Conservation (phyloP, 2,329 filamentous ascomycete species). For the Pyricularia pennisetigena region DNA sequence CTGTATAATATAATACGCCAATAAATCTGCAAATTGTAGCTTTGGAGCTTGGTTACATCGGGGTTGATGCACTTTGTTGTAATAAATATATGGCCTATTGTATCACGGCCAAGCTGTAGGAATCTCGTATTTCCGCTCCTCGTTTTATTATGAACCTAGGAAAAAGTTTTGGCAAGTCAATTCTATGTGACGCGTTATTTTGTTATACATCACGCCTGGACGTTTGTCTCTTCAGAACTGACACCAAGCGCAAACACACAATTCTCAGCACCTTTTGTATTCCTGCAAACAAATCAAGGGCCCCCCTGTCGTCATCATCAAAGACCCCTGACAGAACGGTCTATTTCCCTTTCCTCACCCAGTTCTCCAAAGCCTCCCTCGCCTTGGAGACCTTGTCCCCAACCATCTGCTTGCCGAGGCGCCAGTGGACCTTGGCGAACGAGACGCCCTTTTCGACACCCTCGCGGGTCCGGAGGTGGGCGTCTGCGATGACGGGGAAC, state of each 20-base stretch:
- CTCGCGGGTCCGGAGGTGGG: constrained; percentile 65
- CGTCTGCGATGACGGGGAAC: constrained; percentile 72
- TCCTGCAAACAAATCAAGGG: background rate
- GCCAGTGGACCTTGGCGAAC: constrained; percentile 65
- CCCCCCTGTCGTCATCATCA: background rate
- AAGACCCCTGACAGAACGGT: constrained; percentile 2
- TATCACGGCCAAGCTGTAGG: background rate
- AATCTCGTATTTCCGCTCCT: background rate
- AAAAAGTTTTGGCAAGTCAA: background rate
- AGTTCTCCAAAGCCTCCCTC: constrained; percentile 70
- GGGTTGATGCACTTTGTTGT: background rate
- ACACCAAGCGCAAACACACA: background rate
- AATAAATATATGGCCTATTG: background rate
- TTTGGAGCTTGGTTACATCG: background rate
- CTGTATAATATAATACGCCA: background rate
- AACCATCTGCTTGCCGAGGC: constrained; percentile 61
- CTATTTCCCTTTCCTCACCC: constrained; percentile 86
- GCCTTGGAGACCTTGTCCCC: constrained; percentile 72
- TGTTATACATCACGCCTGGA: background rate
- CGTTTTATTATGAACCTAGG: background rate
- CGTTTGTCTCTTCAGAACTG: background rate
- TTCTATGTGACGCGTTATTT: background rate
- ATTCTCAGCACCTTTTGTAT: background rate
- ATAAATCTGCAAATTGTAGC: background rate
- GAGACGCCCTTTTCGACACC: constrained; percentile 58